Percentiles rank a stretch among this genome's conserved stretches.
Conservation (phyloP, 2,329 filamentous ascomycete species). For the Blastomyces emzantsi region DNA sequence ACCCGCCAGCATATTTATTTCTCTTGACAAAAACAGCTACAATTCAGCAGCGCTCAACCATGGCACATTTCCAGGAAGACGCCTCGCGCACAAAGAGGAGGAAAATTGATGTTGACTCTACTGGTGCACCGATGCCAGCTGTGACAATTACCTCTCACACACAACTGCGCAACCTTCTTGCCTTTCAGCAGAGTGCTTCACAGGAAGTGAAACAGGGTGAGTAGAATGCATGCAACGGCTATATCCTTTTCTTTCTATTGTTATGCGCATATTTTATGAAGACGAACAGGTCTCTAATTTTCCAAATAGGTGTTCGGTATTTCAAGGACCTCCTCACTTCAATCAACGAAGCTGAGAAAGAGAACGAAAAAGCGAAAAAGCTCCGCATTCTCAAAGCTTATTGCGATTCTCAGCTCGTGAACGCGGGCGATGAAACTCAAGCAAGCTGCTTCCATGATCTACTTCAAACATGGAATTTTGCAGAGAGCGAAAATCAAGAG, state of each 20-base stretch:
- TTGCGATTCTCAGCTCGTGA: constrained; percentile 46
- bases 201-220: constrained; percentile 51
- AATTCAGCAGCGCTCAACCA: constrained; percentile 16
- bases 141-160: constrained; percentile 41
- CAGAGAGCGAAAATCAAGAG: constrained; percentile 69
- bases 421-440: constrained; percentile 41
- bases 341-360: constrained; percentile 30
- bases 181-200: constrained; percentile 59
- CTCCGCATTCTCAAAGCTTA: constrained; percentile 39
- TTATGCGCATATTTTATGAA: not conserved
- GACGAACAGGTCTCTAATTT: constrained; percentile 4
- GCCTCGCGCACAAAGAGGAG: constrained; percentile 32
- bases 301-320: constrained; percentile 30
- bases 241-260: not conserved
- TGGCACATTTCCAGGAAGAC: constrained; percentile 29
- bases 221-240: constrained; percentile 24
- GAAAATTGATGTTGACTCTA: constrained; percentile 27
- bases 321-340: constrained; percentile 39
- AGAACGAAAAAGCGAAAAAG: constrained; percentile 31
- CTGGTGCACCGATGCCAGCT: constrained; percentile 9
- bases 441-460: constrained; percentile 64
- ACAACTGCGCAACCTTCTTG: constrained; percentile 59
- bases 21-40: not conserved
- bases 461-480: constrained; percentile 82
- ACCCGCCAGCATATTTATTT: not conserved